Conservation (phyloP, 176 grass and related monocot species). For the Raddia guianensis region DNA sequence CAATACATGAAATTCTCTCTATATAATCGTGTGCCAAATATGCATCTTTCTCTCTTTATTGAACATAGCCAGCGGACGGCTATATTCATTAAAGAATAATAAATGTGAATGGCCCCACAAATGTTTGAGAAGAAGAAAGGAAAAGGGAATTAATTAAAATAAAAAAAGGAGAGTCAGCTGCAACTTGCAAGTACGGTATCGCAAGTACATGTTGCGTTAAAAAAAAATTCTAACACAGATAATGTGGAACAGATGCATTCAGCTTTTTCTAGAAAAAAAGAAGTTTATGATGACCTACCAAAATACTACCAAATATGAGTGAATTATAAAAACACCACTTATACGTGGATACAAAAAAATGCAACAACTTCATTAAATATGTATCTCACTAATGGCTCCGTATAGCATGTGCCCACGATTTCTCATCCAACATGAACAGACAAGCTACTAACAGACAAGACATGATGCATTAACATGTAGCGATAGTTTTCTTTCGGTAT, state of each 20-base stretch:
- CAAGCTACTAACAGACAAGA: constrained; percentile 37
- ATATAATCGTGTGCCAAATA: not conserved
- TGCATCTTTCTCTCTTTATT: not conserved
- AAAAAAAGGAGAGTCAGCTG: not conserved
- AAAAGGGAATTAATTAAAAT: not conserved
- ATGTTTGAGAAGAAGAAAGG: not conserved
- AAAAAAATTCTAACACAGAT: not conserved
- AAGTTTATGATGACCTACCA: not conserved
- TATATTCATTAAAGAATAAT: not conserved
- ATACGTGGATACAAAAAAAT: not conserved
- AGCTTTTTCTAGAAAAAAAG: not conserved
- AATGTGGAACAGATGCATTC: not conserved
- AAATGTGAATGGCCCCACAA: not conserved
- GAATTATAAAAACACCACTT: not conserved
- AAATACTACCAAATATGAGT: not conserved
- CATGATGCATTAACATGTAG: not conserved
- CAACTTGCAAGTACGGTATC: not conserved
- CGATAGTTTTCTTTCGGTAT: not conserved
- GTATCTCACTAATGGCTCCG: not conserved
- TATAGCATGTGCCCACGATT: constrained; percentile 18
- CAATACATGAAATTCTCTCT: not conserved
- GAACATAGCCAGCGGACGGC: not conserved
- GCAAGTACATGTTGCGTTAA: not conserved
- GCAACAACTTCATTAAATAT: not conserved
- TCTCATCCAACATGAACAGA: constrained; percentile 35